Evolutionary conservation across 2,329 filamentous ascomycete genomes (phyloP), one percentile per base, ranked within the genome.

Genomic region (Sporothrix mexicana): DNA sequence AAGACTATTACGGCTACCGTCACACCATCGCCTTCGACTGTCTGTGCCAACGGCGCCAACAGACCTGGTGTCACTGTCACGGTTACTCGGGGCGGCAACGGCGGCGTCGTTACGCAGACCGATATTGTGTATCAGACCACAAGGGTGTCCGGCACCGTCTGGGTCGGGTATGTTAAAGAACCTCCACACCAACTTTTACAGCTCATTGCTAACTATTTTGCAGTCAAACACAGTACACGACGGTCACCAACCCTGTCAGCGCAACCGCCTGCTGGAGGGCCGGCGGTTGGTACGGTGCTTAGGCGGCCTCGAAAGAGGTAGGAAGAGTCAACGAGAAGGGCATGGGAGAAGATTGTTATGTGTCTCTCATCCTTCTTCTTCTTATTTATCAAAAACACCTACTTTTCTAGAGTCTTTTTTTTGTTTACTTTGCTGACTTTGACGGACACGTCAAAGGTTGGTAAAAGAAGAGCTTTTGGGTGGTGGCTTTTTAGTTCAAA

Each of bases 241-340:
- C 81, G 15, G 74, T 78, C 69, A 80, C 80, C 13, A 79, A 82
- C 69, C 70, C 76, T 3, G 77, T 77, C 10, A 82, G 80, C 69
- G 80, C 81, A 2, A 82, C 81, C 5, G 79, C 78, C 9, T 83
- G 81, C 71, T 81, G 79, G 77, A 76, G 76, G 20, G 77, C 79
- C 25, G 81, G 81, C 5, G 81, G 81, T 2, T 82, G 80, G 81
- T 79, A 79, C 71, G 79, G 78, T 17, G 74, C 74, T 47, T 71
- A 64, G 66, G 17, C 7, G 8, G 9, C 4, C 8, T 30, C n/a
- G 55, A 23, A 45, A 17, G 3, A 10, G 13, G 57, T 5, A 36
- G 20, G 6, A 20, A 2, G 25, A 62, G 1, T 6, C 20, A 43
- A 20, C 2, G 15, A 62, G 17, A 4, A 20, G 59, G 30, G 59